A percentile compares a stretch with the other conserved stretches of the same genome.
Evolutionary conservation across 768 basidiomycete species (phyloP).

Genomic region (Chalciporus piperatus): DNA sequence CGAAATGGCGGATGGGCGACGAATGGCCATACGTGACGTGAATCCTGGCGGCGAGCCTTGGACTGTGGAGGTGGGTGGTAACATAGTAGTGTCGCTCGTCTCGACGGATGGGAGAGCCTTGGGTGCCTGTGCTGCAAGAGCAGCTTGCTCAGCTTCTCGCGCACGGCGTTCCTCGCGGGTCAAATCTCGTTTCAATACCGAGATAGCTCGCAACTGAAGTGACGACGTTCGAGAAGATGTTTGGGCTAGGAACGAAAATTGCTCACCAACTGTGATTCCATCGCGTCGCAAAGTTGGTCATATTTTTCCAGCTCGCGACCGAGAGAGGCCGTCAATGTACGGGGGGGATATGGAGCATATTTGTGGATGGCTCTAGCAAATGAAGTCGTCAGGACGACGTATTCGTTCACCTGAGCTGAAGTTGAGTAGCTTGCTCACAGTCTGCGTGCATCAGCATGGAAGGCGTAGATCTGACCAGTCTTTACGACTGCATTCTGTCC

Average conservation of each 20-base stretch:
- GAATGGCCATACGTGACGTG: constrained; percentile 33
- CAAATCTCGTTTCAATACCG: constrained; percentile 69
- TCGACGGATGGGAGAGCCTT: constrained; percentile 23
- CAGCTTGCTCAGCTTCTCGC: constrained; percentile 41
- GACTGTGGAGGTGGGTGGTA: constrained; percentile 30
- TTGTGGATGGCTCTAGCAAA: constrained; percentile 52
- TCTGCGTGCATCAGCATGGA: constrained; percentile 61
- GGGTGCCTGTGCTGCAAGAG: constrained; percentile 33
- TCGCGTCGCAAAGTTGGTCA: constrained; percentile 74
- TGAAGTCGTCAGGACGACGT: background rate
- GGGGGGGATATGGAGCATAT: constrained; percentile 60
- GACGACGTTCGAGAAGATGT: background rate
- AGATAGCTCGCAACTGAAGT: constrained; percentile 63
- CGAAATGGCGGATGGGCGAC: constrained; percentile 75
- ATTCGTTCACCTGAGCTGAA: background rate
- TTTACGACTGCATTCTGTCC: constrained; percentile 61
- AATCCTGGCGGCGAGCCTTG: constrained; percentile 34
- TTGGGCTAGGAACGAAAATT: background rate
- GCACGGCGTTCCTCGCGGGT: constrained; percentile 56
- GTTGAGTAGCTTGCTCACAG: constrained; percentile 44
- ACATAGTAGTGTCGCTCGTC: constrained; percentile 15
- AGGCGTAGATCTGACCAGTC: constrained; percentile 68
- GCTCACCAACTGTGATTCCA: constrained; percentile 70
- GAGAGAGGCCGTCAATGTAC: constrained; percentile 58
- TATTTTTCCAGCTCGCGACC: constrained; percentile 76